Conservation (phyloP, 148 eudicot species). For the Chenopodium album region DNA sequence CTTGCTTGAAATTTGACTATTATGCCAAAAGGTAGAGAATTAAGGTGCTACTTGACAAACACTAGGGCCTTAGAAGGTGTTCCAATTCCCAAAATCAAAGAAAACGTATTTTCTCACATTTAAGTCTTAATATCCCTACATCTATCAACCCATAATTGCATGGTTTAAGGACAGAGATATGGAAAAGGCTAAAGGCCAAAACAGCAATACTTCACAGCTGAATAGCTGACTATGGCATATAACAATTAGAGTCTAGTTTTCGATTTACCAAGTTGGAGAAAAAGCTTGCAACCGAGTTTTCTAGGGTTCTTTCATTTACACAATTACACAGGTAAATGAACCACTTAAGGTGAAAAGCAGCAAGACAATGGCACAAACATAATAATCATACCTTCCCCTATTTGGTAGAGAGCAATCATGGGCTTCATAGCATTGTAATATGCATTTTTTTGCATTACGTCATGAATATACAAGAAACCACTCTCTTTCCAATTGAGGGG, state of each 20-base stretch:
- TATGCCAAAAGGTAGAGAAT: too few species aligned
- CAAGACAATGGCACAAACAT: neutral
- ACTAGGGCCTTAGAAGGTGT: too few species aligned
- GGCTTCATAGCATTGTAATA: neutral
- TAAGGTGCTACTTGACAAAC: too few species aligned
- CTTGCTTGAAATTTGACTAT: too few species aligned
- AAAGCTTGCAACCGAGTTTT: neutral
- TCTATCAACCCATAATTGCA: neutral
- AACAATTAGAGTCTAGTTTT: neutral
- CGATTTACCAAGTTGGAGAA: neutral
- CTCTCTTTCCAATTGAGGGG: neutral
- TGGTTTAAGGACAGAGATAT: neutral
- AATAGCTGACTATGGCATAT: neutral
- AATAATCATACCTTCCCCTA: neutral
- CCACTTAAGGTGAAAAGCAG: neutral
- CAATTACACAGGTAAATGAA: neutral
- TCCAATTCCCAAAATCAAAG: too few species aligned
- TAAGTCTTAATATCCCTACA: too few species aligned
- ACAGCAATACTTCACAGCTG: neutral
- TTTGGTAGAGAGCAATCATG: neutral
- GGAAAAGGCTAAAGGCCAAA: neutral
- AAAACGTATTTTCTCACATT: too few species aligned
- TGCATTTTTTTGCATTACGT: neutral
- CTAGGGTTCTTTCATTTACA: neutral
- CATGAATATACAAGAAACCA: neutral